Evolutionary conservation across 2,329 filamentous ascomycete species (phyloP).

Genomic region (Trichoderma atroviride): DNA sequence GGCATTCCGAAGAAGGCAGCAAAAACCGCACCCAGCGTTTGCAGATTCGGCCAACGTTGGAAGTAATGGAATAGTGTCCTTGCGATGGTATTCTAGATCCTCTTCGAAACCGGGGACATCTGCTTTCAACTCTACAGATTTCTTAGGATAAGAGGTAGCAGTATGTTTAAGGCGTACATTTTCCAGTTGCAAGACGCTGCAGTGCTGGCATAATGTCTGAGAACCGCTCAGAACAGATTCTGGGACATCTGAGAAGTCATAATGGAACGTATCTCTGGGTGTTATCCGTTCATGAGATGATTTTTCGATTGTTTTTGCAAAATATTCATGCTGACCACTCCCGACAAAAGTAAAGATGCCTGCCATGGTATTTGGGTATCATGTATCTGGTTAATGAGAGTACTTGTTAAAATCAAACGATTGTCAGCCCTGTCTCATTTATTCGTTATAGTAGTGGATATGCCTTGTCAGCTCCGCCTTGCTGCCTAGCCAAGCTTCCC

Average conservation of each 20-base stretch:
- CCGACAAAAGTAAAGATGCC: background rate
- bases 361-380: background rate
- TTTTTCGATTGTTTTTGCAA: background rate
- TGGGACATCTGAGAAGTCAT: background rate
- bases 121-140: background rate
- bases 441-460: background rate
- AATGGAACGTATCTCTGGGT: background rate
- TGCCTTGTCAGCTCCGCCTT: background rate
- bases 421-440: background rate
- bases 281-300: background rate
- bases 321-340: background rate
- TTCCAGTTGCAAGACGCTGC: background rate
- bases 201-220: background rate
- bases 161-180: background rate
- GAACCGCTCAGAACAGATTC: background rate
- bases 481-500: background rate
- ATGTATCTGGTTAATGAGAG: background rate
- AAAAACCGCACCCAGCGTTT: background rate
- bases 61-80: background rate
- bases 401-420: accelerated
- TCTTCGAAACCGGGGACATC: background rate
- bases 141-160: background rate
- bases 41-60: background rate
- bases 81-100: constrained; percentile 2
- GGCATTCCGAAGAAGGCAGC: constrained; percentile 8